Percentiles rank a stretch among this genome's conserved stretches.
Evolutionary conservation across 768 basidiomycete genomes (phyloP).

Genomic region (Auriscalpium microsporum): DNA sequence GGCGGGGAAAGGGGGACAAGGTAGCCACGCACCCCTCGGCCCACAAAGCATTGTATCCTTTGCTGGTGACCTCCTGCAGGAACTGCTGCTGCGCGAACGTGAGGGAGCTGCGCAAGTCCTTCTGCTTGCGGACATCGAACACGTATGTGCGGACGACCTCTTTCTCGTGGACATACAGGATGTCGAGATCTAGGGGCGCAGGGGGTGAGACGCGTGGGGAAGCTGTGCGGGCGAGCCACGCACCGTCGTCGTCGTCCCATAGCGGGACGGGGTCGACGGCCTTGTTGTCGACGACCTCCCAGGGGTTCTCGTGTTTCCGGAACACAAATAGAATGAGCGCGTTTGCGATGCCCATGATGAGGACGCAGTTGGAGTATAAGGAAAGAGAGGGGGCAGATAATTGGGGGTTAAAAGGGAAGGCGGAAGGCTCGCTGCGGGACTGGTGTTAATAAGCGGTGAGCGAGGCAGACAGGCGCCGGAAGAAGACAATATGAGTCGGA

Average conservation of each 20-base stretch:
- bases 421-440: background rate
- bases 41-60: conserved; percentile 56
- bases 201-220: background rate
- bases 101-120: conserved; percentile 45
- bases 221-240: background rate
- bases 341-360: conserved; percentile 16
- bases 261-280: conserved; percentile 55
- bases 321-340: conserved; percentile 33
- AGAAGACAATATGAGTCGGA: conserved; percentile 11
- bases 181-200: conserved; percentile 42
- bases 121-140: conserved; percentile 45
- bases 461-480: background rate
- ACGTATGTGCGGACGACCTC: conserved; percentile 55
- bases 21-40: conserved; percentile 50
- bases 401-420: too few relatives aligned
- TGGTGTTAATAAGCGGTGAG: background rate
- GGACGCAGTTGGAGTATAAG: background rate
- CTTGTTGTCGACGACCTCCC: conserved; percentile 71
- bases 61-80: conserved; percentile 42
- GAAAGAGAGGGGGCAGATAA: background rate
- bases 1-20: background rate
- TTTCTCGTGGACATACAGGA: conserved; percentile 42
- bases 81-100: conserved; percentile 59
- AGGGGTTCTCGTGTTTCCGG: conserved; percentile 47
- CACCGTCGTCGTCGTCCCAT: conserved; percentile 54